These are phyloP conservation scores for Eragrostis tef DNA, from an alignment of 202 grass and related monocot species.

Conservation along the genomic window DNA sequence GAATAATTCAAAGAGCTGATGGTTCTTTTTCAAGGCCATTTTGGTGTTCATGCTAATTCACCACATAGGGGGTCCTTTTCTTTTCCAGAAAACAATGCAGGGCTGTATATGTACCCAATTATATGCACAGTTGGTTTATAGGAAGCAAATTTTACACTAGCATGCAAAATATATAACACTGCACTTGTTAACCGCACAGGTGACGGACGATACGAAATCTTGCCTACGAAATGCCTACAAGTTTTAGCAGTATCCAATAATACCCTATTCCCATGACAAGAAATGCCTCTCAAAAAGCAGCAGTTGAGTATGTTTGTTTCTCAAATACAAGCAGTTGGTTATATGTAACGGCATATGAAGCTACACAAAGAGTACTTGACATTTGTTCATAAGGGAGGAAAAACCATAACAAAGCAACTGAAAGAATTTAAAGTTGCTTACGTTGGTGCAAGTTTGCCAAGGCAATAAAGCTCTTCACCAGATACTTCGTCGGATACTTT, in stretches of 20 bases:
- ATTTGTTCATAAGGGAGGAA: background rate
- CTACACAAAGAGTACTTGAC: background rate
- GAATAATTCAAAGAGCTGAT: background rate
- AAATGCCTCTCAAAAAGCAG: background rate
- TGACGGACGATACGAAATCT: background rate
- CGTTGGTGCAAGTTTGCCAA: slow-evolving; percentile 85
- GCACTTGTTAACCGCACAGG: background rate
- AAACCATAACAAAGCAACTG: background rate
- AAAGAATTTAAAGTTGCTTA: slow-evolving; percentile 47
- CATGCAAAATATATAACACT: background rate
- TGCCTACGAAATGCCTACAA: background rate
- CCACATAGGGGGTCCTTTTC: too few species aligned
- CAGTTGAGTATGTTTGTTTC: too few species aligned
- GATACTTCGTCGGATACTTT: slow-evolving; percentile 74
- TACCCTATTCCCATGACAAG: background rate
- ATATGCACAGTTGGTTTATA: background rate
- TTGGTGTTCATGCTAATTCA: background rate
- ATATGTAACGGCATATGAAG: background rate
- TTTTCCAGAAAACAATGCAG: too few species aligned
- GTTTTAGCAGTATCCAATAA: background rate
- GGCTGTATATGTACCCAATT: background rate
- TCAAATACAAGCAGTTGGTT: background rate
- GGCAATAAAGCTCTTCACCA: slow-evolving; percentile 74
- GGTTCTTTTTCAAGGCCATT: background rate
- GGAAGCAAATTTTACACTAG: background rate